Percentiles rank a stretch among this genome's conserved stretches.
Evolutionary conservation across 352 stramenopile genomes (phyloP).

Genomic region (Phytophthora nicotianae): DNA sequence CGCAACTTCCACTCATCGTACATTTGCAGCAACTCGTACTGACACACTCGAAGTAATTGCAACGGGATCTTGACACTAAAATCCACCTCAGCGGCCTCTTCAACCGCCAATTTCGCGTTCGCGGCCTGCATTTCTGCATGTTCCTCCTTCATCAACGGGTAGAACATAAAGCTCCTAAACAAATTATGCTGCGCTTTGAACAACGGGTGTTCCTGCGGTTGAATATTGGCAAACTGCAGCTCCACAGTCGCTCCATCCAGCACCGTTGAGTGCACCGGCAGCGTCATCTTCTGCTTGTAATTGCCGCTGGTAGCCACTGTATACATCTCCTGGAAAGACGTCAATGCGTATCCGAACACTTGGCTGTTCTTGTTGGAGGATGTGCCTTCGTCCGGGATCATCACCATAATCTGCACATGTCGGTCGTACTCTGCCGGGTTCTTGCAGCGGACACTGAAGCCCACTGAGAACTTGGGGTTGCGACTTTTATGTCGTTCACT

Average conservation of each 20-base stretch:
- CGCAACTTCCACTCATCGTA: slow-evolving; percentile 72
- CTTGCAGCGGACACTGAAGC: slow-evolving; percentile 65
- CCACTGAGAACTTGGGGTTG: slow-evolving; percentile 71
- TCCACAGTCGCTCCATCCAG: slow-evolving; percentile 65
- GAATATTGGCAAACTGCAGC: slow-evolving; percentile 62
- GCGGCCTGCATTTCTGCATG: slow-evolving; percentile 49
- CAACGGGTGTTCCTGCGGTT: slow-evolving; percentile 50
- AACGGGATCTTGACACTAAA: slow-evolving; percentile 83
- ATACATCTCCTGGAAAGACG: slow-evolving; percentile 83
- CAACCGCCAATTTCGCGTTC: slow-evolving; percentile 69
- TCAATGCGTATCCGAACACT: slow-evolving; percentile 72
- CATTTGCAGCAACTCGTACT: slow-evolving; percentile 74
- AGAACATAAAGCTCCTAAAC: slow-evolving; percentile 73
- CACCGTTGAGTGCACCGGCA: slow-evolving; percentile 70
- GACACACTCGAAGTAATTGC: slow-evolving; percentile 75
- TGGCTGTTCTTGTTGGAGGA: slow-evolving; percentile 67
- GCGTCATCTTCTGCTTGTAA: slow-evolving; percentile 63
- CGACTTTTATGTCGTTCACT: slow-evolving; percentile 69
- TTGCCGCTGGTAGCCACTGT: slow-evolving; percentile 64
- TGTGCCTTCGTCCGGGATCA: slow-evolving; percentile 78
- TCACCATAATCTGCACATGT: slow-evolving; percentile 77
- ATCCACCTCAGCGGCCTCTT: slow-evolving; percentile 79
- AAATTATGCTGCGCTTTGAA: slow-evolving; percentile 56
- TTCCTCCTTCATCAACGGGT: slow-evolving; percentile 60
- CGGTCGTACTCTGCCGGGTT: slow-evolving; percentile 53